Evolutionary conservation across 2,329 filamentous ascomycete species (phyloP), one percentile per base, ranked within the genome.

Genomic region (Davidsoniella eucalypti): DNA sequence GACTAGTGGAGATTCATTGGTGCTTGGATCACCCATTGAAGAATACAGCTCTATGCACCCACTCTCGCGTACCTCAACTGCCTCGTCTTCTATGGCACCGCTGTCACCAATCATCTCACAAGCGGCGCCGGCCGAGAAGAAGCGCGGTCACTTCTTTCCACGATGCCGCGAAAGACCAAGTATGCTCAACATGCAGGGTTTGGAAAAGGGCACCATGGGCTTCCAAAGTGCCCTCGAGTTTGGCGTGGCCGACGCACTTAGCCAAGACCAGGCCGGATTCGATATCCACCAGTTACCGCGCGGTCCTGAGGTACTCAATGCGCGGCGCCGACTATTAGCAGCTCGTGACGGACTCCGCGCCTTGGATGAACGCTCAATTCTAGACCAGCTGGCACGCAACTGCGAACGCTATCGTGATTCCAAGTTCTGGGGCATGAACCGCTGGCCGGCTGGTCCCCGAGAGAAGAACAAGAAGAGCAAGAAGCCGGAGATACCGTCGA

Each of bases 151-250:
- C 59, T 78, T 77, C 60, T 73, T 75, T 58, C 67, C 75, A 39
- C 69, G 71, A 50, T 76, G 73, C 55, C 69, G 71, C 44, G 79
- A 83, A 59, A 65, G 76, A 18, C 82, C 82, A 39, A 82, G 74
- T 60, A 85, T 84, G 80, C 69, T 84, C 53, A 82, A 78, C 66
- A 78, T 80, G 67, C 77, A 82, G 56, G 82, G 81, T 2, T 63
- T 82, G 29, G 82, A 86, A 60, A 79, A 79, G 60, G 82, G 82
- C 40, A 82, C 79, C 16, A 69, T 84, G 59, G 82, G 82, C 49
- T 84, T 78, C 60, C 72, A 76, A 56, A 77, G 81, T 18, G 82
- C 81, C 6, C 66, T 85, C 36, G 79, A 85, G 59, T 61, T 84
- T 36, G 69, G 72, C 18, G 73, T 78, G 14, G 74, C 78, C 17